Conservation (phyloP, 768 basidiomycete genomes). For the Agrocybe pediades region DNA sequence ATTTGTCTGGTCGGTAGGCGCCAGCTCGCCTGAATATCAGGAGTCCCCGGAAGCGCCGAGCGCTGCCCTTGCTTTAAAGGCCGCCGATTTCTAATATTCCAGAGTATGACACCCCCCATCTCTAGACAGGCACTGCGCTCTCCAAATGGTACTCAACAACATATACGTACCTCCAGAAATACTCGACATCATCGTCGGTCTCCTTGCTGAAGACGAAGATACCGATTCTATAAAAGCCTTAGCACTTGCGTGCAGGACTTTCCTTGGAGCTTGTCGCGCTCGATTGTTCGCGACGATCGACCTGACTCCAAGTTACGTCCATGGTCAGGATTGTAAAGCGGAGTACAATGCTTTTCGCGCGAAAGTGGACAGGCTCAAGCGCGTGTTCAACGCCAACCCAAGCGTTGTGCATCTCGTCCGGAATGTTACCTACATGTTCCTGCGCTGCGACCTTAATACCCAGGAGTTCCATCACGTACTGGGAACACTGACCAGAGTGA, state of each 20-base stretch:
- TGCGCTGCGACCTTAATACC: neutral
- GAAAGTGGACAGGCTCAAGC: constrained; percentile 1
- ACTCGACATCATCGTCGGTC: constrained; percentile 3
- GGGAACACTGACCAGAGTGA: neutral
- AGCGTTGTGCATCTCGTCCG: constrained; percentile 4
- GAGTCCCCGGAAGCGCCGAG: neutral
- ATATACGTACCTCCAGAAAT: constrained; percentile 3
- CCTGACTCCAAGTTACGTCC: neutral
- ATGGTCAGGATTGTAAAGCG: neutral
- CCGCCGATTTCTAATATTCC: neutral
- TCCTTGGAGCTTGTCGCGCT: constrained; percentile 5
- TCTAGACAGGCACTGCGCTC: too few species aligned
- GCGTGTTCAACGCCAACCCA: constrained; percentile 2
- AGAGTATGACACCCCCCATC: neutral
- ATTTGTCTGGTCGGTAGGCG: neutral
- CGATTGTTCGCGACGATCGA: constrained; percentile 7
- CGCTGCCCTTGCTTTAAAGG: neutral
- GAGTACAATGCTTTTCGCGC: neutral
- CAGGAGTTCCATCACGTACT: constrained; percentile 1
- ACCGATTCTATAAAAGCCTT: neutral
- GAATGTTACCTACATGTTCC: constrained; percentile 7
- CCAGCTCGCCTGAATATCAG: neutral
- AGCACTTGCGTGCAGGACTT: constrained; percentile 1
- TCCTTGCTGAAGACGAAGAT: constrained; percentile 10
- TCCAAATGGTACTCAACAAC: neutral